phyloP scores from a whole-genome alignment of 768 basidiomycete genomes.

The Boletus eberwhitei region DNA sequence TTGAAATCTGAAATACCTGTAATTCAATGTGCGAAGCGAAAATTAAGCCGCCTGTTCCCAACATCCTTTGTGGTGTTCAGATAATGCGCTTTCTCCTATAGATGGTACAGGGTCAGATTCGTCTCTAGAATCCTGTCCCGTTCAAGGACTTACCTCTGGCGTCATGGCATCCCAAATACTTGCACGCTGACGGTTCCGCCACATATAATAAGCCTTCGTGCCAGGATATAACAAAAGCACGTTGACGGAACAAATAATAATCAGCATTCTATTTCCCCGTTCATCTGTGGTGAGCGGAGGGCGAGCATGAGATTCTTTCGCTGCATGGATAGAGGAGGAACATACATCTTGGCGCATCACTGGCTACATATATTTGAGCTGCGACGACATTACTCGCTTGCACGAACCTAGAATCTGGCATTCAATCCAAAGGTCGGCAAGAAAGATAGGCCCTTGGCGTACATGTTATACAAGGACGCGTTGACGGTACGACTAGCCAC shows the following conservation, averaged over 20 bases:
- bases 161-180: slow-evolving; percentile 59
- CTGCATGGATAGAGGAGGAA: not conserved
- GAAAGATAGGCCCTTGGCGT: not conserved
- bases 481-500: slow-evolving; percentile 60
- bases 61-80: slow-evolving; percentile 38
- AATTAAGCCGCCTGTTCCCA: slow-evolving; percentile 59
- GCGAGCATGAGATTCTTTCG: not conserved
- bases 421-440: not conserved
- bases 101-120: not conserved
- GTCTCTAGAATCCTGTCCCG: not conserved
- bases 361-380: slow-evolving; percentile 54
- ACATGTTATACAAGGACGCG: slow-evolving; percentile 60
- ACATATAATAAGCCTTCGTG: slow-evolving; percentile 54
- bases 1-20: not conserved
- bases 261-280: slow-evolving; percentile 56
- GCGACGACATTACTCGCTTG: slow-evolving; percentile 45
- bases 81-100: slow-evolving; percentile 56
- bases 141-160: slow-evolving; percentile 34
- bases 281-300: slow-evolving; percentile 36
- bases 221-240: slow-evolving; percentile 49
- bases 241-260: slow-evolving; percentile 50
- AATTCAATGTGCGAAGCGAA: slow-evolving; percentile 54
- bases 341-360: slow-evolving; percentile 56
- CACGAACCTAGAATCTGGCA: slow-evolving; percentile 32
- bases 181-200: slow-evolving; percentile 53